A percentile compares a stretch with the other conserved stretches of the same genome.
These are phyloP conservation scores for Orbilia quercus DNA, from an alignment of 2,329 filamentous ascomycete species.

Conservation along the genomic window DNA sequence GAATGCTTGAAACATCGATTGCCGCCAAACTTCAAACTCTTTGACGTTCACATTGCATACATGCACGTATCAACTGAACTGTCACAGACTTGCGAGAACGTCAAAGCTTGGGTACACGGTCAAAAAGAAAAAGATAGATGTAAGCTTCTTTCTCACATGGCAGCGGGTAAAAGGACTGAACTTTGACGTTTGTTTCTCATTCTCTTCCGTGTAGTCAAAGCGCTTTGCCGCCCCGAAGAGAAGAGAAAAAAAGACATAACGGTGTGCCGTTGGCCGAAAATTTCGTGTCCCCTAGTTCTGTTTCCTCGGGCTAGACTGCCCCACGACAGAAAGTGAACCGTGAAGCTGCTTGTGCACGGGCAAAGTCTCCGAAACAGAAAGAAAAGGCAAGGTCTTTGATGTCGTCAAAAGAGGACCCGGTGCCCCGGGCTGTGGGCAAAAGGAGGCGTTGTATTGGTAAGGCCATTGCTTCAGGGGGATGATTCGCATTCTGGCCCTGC, in stretches of 20 bases:
- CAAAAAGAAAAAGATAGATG: neutral
- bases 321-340: conserved; percentile 32
- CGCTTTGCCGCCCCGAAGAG: conserved; percentile 33
- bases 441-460: conserved; percentile 39
- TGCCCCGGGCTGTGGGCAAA: conserved; percentile 29
- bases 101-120: conserved; percentile 6
- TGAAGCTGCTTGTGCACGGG: conserved; percentile 31
- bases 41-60: neutral
- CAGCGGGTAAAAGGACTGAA: conserved; percentile 7
- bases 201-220: conserved; percentile 44
- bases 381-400: conserved; percentile 15
- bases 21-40: neutral
- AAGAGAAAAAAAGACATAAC: conserved; percentile 39
- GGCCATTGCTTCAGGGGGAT: conserved; percentile 36
- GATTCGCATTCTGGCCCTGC: too few species aligned
- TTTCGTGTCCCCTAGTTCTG: neutral
- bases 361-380: conserved; percentile 56
- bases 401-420: conserved; percentile 44
- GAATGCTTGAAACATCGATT: conserved; percentile 20
- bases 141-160: conserved; percentile 19
- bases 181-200: conserved; percentile 9
- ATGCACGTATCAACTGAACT: neutral
- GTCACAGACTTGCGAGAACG: neutral
- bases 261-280: conserved; percentile 46
- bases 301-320: conserved; percentile 28